These are phyloP conservation scores for Serendipita indica DNA, from an alignment of 768 basidiomycete species.

Conservation along the genomic window DNA sequence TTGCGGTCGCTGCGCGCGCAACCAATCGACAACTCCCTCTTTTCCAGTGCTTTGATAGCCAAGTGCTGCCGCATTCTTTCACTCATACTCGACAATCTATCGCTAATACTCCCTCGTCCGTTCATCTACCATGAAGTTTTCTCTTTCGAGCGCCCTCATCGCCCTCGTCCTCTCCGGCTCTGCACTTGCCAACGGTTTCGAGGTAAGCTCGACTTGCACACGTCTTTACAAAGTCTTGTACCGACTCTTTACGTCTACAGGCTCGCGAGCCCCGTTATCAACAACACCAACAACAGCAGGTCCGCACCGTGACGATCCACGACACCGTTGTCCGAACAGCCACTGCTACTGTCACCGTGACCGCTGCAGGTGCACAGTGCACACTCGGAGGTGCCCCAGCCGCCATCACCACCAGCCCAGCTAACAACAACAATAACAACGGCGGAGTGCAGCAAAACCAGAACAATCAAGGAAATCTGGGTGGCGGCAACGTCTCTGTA, in stretches of 20 bases:
- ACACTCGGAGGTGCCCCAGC: not conserved
- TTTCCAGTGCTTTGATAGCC: not conserved
- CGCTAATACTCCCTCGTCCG: not conserved
- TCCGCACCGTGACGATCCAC: not conserved
- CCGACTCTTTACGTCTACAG: not conserved
- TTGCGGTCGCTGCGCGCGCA: slow-evolving; percentile 1
- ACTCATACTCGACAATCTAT: not conserved
- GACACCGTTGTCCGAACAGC: not conserved
- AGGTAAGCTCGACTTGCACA: not conserved
- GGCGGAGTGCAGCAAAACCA: too few species aligned
- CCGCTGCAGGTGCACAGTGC: not conserved
- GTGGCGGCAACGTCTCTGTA: too few species aligned
- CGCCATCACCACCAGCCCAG: not conserved
- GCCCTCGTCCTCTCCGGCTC: not conserved
- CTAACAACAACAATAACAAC: too few species aligned
- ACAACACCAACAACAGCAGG: not conserved
- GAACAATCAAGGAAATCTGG: too few species aligned
- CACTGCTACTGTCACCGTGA: not conserved
- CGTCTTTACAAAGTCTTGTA: not conserved
- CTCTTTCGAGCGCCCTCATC: not conserved
- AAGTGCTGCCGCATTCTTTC: not conserved
- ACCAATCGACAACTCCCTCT: not conserved
- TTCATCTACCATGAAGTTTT: not conserved
- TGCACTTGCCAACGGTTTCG: not conserved
- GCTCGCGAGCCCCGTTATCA: not conserved